Evolutionary conservation across 2,329 filamentous ascomycete species (phyloP), one percentile per base, ranked within the genome.

Genomic region (Chaetomiaceae sp.): DNA sequence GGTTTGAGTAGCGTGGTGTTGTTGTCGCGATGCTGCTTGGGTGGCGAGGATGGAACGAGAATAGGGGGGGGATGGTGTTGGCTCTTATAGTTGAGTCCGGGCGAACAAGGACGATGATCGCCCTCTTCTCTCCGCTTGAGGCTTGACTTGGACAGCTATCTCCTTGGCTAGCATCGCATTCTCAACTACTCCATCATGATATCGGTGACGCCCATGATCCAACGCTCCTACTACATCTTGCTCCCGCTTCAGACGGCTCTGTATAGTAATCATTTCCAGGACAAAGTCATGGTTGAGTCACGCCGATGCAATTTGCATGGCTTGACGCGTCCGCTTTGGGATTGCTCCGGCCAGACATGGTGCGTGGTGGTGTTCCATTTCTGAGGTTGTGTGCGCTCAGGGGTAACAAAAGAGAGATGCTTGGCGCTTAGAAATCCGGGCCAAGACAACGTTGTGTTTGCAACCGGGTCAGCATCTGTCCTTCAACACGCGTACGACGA

Each of bases 391-490:
- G 4, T 29, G 21, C 11, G 7, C 30, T 33, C 42, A 41, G 41
- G 40, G 40, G 48, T 20, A 29, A 8, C 10, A 11, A n/a, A n/a
- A n/a, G 14, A 7, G 7, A 2, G 18, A 14, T 11, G 13, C 51
- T 54, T 54, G 51, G 51, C 51, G 51, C 46, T 54, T 45, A 54
- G 51, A 54, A 54, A 54, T 54, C 27, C n/a, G n/a, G 21, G 16
- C 34, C 34, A 46, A 46, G 27, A 18, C 11, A 13, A 4, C 10
- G 11, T n/a, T 1, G 14, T 14, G 25, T 13, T n/a, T 18, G 1
- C 20, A 21, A 1, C 32, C 46, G 45, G 51, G 46, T 50, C 40
- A 54, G 51, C 51, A 45, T 29, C 36, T 9, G 23, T 21, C 32
- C 51, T 23, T 13, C 32, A 18, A 40, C 29, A 34, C 42, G 25